Evolutionary conservation across 495 filamentous ascomycete species (phyloP), one percentile per base, ranked within the genome.

Genomic region (Penicillium robsamsonii): DNA sequence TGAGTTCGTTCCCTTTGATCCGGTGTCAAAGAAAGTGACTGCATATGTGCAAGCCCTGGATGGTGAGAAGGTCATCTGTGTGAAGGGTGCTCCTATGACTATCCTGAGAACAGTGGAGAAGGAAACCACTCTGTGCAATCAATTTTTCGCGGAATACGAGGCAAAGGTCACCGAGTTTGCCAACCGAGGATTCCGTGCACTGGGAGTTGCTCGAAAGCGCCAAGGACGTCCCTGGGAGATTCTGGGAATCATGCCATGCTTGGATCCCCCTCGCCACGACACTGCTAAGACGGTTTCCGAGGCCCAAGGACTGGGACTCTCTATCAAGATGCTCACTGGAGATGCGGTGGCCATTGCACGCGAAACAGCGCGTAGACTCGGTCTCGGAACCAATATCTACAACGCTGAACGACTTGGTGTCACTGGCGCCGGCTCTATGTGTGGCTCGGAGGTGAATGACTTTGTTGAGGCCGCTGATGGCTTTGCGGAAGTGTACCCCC

Each of bases 251-350:
- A 90, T 96, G 86, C 92, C 92, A 63, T 94, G 90, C 81, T 88
- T 82, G 63, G 92, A 96, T 67, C 92, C 92, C 53, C 92, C 92
- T 57, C 89, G 92, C 65, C 84, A 94, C 76, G 91, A 96, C 70
- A 95, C 91, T 63, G 89, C 88, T 59, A 87, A 89, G 70, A 95
- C 91, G 56, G 88, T 96, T 75, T 84, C 86, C 67, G 91, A 96
- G 77, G 92, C 92, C 63, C 88, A 92, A 79, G 79, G 79, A 54
- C 84, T 96, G 50, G 92, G 92, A 75, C 79, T 96, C 43, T 87
- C 85, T 55, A 90, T 96, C 74, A 96, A 96, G 79, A 96, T 96
- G 90, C 85, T 96, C 76, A 96, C 92, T 71, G 92, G 92, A 79
- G 92, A 96, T 75, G 89, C 92, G 51, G 90, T 96, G 65, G 91